Conservation (phyloP, 441 rosid species). For the Raphanus hybrid region DNA sequence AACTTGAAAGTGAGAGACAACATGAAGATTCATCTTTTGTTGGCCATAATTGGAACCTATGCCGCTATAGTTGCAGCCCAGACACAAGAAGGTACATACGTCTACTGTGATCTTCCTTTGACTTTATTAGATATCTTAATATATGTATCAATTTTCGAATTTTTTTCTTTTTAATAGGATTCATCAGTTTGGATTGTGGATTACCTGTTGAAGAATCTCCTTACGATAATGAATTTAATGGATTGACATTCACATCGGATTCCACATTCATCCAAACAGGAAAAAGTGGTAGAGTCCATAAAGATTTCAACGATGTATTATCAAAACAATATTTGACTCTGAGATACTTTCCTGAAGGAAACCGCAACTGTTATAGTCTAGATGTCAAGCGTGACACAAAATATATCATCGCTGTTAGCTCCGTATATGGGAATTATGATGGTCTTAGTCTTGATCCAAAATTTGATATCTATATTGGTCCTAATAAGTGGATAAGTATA, state of each 20-base stretch:
- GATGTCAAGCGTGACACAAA: slow-evolving; percentile 28
- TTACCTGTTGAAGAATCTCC: slow-evolving; percentile 26
- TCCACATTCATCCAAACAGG: slow-evolving; percentile 24
- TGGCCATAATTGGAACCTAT: slow-evolving; percentile 23
- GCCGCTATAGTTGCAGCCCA: slow-evolving; percentile 16
- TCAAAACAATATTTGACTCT: slow-evolving; percentile 20
- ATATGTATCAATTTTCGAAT: neutral
- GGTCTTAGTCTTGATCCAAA: slow-evolving; percentile 31
- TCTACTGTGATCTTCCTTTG: neutral
- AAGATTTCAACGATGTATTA: neutral
- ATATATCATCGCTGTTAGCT: slow-evolving; percentile 34
- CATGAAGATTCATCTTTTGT: slow-evolving; percentile 24
- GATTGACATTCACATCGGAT: slow-evolving; percentile 30
- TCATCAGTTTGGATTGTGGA: slow-evolving; percentile 43
- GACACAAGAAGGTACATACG: slow-evolving; percentile 26
- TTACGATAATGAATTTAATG: neutral
- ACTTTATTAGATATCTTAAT: neutral
- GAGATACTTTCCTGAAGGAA: slow-evolving; percentile 50
- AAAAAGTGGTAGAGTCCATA: neutral
- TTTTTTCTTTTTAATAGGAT: slow-evolving; percentile 1
- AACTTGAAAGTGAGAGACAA: neutral
- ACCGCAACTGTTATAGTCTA: slow-evolving; percentile 46
- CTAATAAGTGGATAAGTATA: slow-evolving; percentile 38
- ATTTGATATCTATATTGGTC: slow-evolving; percentile 51
- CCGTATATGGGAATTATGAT: slow-evolving; percentile 53